A percentile compares a stretch with the other conserved stretches of the same genome.
Evolutionary conservation across 2,329 filamentous ascomycete genomes (phyloP).

Genomic region (Pochonia chlamydosporia): DNA sequence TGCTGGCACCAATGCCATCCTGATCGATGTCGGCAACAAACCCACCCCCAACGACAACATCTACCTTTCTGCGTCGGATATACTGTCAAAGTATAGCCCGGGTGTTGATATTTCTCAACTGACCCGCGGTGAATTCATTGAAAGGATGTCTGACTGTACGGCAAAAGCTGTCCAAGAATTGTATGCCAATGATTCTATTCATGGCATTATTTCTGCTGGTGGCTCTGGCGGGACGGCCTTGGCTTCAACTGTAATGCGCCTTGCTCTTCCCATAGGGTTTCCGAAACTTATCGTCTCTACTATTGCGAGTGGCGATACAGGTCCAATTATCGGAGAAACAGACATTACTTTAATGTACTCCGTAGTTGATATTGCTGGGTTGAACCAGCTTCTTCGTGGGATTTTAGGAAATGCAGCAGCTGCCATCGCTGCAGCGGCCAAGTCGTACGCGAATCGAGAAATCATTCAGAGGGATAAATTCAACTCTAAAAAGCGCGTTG

Average conservation of each 20-base stretch:
- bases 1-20: conserved; percentile 12
- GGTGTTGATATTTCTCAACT: conserved; percentile 30
- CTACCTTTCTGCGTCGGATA: conserved; percentile 33
- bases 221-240: conserved; percentile 60
- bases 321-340: conserved; percentile 58
- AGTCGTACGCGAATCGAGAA: conserved; percentile 28
- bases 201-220: conserved; percentile 54
- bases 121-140: conserved; percentile 49
- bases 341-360: conserved; percentile 68
- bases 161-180: conserved; percentile 35
- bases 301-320: conserved; percentile 61
- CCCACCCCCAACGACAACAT: conserved; percentile 38
- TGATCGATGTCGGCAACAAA: conserved; percentile 42
- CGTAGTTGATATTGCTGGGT: conserved; percentile 64
- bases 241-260: conserved; percentile 54
- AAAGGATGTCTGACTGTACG: conserved; percentile 45
- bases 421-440: conserved; percentile 54
- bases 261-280: conserved; percentile 56
- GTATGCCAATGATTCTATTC: conserved; percentile 31
- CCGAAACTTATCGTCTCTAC: conserved; percentile 68
- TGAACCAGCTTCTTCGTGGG: conserved; percentile 51
- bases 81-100: conserved; percentile 30
- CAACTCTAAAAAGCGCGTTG: conserved; percentile 43
- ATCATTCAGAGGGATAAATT: neutral
- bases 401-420: conserved; percentile 59